phyloP scores from a whole-genome alignment of 2,329 filamentous ascomycete genomes.

The Aspergillus fijiensis region DNA sequence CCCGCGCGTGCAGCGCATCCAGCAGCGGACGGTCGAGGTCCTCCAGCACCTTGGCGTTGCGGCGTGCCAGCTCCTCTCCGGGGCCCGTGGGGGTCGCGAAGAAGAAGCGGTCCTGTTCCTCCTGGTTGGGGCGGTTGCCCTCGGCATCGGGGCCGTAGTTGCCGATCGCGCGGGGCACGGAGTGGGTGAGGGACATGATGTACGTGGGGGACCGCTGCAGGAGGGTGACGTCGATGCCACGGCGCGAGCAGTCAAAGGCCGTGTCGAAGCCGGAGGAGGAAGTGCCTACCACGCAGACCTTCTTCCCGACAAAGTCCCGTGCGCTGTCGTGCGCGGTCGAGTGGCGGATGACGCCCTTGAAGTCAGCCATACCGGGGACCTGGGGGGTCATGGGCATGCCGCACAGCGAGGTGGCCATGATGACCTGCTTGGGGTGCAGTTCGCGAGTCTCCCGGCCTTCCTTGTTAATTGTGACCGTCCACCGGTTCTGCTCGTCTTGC shows the following conservation, averaged over 20 bases:
- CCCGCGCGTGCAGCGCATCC: constrained; percentile 25
- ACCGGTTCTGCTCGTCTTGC: constrained; percentile 19
- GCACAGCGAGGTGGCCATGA: constrained; percentile 27
- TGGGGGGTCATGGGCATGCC: constrained; percentile 30
- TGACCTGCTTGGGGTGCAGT: constrained; percentile 26
- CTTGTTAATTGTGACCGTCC: constrained; percentile 25
- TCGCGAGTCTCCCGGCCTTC: constrained; percentile 22
- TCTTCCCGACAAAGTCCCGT: constrained; percentile 30
- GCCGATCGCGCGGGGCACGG: constrained; percentile 29
- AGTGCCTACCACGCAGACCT: constrained; percentile 31
- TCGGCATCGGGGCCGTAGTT: constrained; percentile 18
- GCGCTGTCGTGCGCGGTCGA: constrained; percentile 23
- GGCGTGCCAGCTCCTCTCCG: constrained; percentile 19
- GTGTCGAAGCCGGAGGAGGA: constrained; percentile 32
- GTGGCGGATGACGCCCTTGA: constrained; percentile 25
- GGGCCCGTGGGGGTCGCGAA: constrained; percentile 3
- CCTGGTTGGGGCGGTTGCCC: constrained; percentile 2
- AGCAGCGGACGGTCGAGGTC: constrained; percentile 25
- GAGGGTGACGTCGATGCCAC: constrained; percentile 29
- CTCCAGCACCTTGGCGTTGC: constrained; percentile 22
- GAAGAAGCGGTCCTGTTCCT: constrained; percentile 7
- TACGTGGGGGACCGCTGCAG: constrained; percentile 35
- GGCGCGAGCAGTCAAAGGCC: constrained; percentile 26
- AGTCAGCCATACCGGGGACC: constrained; percentile 30
- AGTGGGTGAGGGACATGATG: constrained; percentile 29